Percentiles rank a stretch among this genome's conserved stretches.
These are phyloP conservation scores for Apiospora arundinis DNA, from an alignment of 2,329 filamentous ascomycete genomes.

Conservation along the genomic window DNA sequence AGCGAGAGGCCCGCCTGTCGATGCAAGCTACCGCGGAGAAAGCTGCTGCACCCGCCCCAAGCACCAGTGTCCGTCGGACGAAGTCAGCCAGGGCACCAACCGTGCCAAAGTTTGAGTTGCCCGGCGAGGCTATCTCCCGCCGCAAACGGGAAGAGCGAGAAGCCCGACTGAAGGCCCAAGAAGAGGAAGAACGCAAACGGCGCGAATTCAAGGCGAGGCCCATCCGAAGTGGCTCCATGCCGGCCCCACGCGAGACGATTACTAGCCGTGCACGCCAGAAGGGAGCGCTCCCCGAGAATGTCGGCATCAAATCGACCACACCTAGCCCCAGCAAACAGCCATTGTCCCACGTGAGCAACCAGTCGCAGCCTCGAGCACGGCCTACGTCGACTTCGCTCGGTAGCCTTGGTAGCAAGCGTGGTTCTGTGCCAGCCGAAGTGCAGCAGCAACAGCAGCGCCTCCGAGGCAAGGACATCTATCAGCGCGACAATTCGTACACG, in stretches of 20 bases:
- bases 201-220: constrained; percentile 71
- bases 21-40: constrained; percentile 39
- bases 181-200: constrained; percentile 64
- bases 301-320: constrained; percentile 24
- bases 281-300: constrained; percentile 37
- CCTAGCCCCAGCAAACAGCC: constrained; percentile 39
- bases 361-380: constrained; percentile 40
- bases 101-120: constrained; percentile 65
- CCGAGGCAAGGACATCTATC: constrained; percentile 60
- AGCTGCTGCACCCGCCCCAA: constrained; percentile 32
- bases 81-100: constrained; percentile 60
- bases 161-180: constrained; percentile 59
- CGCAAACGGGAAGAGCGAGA: constrained; percentile 60
- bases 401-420: constrained; percentile 52
- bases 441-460: constrained; percentile 58
- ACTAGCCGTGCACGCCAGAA: constrained; percentile 63
- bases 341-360: constrained; percentile 39
- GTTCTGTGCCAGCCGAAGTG: constrained; percentile 57
- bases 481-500: constrained; percentile 55
- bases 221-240: constrained; percentile 51
- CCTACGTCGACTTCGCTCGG: constrained; percentile 54
- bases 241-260: constrained; percentile 61
- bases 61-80: constrained; percentile 45
- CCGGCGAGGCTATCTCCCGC: constrained; percentile 66
- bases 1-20: constrained; percentile 53